A percentile compares a stretch with the other conserved stretches of the same genome.
Evolutionary conservation across 805 yeast species (phyloP).

Genomic region (Ogataea zsoltii): DNA sequence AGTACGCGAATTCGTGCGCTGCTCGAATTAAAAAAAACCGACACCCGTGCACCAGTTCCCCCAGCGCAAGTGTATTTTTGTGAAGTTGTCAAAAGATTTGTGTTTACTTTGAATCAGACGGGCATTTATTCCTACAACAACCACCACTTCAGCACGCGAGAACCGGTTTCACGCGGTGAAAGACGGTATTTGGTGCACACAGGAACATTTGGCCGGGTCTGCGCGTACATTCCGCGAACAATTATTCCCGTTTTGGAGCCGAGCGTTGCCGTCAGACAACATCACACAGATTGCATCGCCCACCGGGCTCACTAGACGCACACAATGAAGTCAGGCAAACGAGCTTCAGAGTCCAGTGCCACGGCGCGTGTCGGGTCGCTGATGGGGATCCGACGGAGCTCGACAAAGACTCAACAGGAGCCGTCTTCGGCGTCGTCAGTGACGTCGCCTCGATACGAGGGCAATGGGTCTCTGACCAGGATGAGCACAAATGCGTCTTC

Average conservation of each 20-base stretch:
- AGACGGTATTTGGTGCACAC: not conserved
- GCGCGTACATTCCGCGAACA: not conserved
- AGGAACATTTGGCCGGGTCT: not conserved
- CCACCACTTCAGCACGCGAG: not conserved
- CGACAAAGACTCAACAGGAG: conserved; percentile 10
- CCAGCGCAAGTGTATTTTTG: conserved; percentile 13
- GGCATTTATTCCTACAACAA: not conserved
- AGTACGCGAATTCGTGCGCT: not conserved
- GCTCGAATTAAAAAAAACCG: not conserved
- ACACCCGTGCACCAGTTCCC: not conserved
- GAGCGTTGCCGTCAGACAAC: not conserved
- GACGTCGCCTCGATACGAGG: not conserved
- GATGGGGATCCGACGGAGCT: conserved; percentile 8
- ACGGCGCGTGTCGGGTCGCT: conserved; percentile 22
- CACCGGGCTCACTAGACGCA: not conserved
- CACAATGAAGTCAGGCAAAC: conserved; percentile 20
- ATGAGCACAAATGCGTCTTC: conserved; percentile 20
- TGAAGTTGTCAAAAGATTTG: not conserved
- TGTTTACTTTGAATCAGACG: not conserved
- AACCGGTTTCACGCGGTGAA: not conserved
- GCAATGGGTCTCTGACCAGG: conserved; percentile 16
- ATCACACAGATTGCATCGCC: not conserved
- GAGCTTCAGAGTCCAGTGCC: conserved; percentile 15
- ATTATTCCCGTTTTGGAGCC: not conserved
- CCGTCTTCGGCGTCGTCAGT: conserved; percentile 17